Conservation (phyloP, 176 grass and related monocot genomes). For the Phragmites australis region DNA sequence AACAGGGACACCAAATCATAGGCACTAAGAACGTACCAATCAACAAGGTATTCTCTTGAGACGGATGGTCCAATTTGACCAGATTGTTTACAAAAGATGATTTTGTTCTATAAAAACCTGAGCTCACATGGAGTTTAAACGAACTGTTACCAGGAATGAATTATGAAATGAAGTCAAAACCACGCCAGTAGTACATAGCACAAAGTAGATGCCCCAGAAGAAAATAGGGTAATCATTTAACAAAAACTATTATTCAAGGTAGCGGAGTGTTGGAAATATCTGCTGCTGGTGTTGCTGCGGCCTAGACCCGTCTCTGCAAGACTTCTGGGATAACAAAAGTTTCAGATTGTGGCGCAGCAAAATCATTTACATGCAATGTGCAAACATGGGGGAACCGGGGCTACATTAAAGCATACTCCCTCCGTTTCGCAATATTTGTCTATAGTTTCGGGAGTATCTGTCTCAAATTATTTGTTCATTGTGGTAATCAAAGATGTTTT, state of each 20-base stretch:
- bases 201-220: too few species aligned
- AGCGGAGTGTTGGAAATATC: slow-evolving; percentile 17
- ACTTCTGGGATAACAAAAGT: slow-evolving; percentile 34
- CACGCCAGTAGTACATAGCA: too few species aligned
- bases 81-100: slow-evolving; percentile 33
- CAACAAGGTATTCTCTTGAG: neutral
- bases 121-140: slow-evolving; percentile 16
- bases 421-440: too few species aligned
- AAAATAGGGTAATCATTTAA: slow-evolving; percentile 21
- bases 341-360: neutral
- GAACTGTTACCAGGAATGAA: neutral
- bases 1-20: neutral
- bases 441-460: too few species aligned
- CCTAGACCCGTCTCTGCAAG: slow-evolving; percentile 69
- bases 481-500: too few species aligned
- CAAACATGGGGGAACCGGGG: neutral
- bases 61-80: slow-evolving; percentile 21
- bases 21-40: neutral
- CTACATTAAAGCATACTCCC: neutral
- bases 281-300: too few species aligned
- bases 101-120: slow-evolving; percentile 2
- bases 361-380: slow-evolving; percentile 6
- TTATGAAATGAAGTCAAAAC: too few species aligned
- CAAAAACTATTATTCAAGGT: slow-evolving; percentile 39
- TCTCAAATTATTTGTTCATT: too few species aligned